A percentile compares a stretch with the other conserved stretches of the same genome.
Evolutionary conservation across 73 alveolate species (phyloP).

Genomic region (Blepharisma japonicum): DNA sequence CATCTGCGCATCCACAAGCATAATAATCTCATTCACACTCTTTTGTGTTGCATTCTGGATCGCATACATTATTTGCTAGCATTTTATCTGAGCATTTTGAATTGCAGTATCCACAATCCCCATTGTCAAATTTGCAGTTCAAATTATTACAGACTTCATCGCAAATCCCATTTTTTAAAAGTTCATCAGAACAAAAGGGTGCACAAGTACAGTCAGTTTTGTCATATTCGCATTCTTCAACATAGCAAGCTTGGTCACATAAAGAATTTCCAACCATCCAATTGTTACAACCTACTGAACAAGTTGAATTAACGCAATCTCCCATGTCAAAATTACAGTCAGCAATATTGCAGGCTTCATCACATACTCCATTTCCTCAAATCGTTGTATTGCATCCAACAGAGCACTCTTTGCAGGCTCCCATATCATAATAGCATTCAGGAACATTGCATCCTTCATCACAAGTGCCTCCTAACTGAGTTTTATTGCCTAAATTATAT

Average conservation of each 20-base stretch:
- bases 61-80: neutral
- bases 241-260: neutral
- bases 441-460: neutral
- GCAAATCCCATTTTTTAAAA: neutral
- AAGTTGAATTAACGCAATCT: neutral
- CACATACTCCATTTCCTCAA: neutral
- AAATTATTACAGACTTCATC: neutral
- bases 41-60: slow-evolving; percentile 7
- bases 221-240: neutral
- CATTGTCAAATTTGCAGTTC: neutral
- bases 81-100: neutral
- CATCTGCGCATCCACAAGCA: neutral
- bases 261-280: no score
- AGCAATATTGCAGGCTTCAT: neutral
- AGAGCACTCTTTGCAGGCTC: neutral
- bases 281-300: no score
- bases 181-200: neutral
- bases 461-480: neutral
- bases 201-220: neutral
- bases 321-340: neutral
- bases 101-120: neutral
- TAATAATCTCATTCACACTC: neutral
- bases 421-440: neutral
- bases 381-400: neutral
- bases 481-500: neutral